Conservation (phyloP, 2,329 filamentous ascomycete genomes). For the Hymenoscyphus fraxineus region DNA sequence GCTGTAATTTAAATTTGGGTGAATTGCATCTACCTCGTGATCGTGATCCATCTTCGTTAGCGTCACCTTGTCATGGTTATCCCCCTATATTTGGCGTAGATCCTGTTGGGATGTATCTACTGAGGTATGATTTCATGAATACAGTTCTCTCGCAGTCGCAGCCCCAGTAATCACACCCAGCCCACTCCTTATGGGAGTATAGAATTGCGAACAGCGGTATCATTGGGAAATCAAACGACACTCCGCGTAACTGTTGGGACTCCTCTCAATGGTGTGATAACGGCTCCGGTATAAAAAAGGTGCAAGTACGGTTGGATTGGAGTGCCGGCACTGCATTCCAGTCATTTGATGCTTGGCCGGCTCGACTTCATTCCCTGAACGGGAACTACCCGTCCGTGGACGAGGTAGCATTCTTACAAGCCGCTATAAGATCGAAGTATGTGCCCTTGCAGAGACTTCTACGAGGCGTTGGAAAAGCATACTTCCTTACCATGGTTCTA, state of each 20-base stretch:
- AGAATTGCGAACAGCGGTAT: conserved; percentile 6
- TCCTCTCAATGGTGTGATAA: not conserved
- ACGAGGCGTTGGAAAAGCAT: too few species aligned
- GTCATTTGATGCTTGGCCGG: not conserved
- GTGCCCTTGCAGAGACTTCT: not conserved
- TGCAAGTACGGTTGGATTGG: not conserved
- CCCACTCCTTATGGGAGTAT: not conserved
- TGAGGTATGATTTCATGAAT: too few species aligned
- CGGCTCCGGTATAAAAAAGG: not conserved
- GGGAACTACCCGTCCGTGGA: not conserved
- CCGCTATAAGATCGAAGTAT: not conserved
- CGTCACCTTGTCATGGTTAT: too few species aligned
- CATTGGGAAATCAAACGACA: not conserved
- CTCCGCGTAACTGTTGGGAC: not conserved
- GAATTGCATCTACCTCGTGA: not conserved
- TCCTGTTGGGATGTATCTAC: too few species aligned
- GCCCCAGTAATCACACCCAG: not conserved
- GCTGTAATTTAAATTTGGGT: too few species aligned
- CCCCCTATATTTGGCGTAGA: too few species aligned
- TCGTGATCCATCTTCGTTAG: not conserved
- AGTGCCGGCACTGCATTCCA: not conserved
- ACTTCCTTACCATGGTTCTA: too few species aligned
- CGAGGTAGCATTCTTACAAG: not conserved
- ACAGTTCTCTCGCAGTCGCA: conserved; percentile 1
- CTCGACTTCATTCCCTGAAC: not conserved